Base-by-base conservation (phyloP, 2,329 filamentous ascomycete genomes). In the Polytolypa hystricis region DNA sequence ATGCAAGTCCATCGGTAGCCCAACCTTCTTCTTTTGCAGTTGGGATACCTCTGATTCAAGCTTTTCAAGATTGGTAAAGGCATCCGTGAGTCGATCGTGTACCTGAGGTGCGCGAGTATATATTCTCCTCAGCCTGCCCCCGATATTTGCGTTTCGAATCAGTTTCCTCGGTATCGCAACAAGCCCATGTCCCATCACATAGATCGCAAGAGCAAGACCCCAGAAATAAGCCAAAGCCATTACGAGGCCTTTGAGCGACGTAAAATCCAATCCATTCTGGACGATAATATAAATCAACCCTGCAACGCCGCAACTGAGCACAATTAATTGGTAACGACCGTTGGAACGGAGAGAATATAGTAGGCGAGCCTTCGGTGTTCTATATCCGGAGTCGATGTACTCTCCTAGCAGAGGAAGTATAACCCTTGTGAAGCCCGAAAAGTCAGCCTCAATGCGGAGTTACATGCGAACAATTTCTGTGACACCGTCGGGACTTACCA, bases 221-320 rank as follows among this genome's bases (percentile, higher is more conserved):
- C 87, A 96, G 42, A 85, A 84, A 59, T 98, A 98, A 25, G 89
- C 84, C 41, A 96, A 67, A 10, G 91, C 89, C 84, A 98, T 94
- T 45, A 93, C 71, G 27, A 93, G 67, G 23, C 75, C 79, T 64
- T 93, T 94, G 48, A 96, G 70, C 0, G 79, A 81, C 2, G 67
- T 69, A 41, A 81, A 72, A 17, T 77, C 73, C 48, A 85, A 77
- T 1, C 83, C 82, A 53, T 84, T 84, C 21, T 77, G 77, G 45
- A 85, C 67, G 44, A 91, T 78, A 49, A 95, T 77, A 57, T 98
- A 98, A 33, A 93, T 62, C 18, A 93, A 69, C 2, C 83, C 87
- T 19, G 82, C 60, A 3, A 79, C 60, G 7, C 77, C 80, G 37
- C 78, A 76, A 10, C 73, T 76, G 11, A 95, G 67, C 15, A 91